Percentiles rank a stretch among this genome's conserved stretches.
These are phyloP conservation scores for Trametes polyzona DNA, from an alignment of 1,284 basidiomycete species.

Conservation along the genomic window DNA sequence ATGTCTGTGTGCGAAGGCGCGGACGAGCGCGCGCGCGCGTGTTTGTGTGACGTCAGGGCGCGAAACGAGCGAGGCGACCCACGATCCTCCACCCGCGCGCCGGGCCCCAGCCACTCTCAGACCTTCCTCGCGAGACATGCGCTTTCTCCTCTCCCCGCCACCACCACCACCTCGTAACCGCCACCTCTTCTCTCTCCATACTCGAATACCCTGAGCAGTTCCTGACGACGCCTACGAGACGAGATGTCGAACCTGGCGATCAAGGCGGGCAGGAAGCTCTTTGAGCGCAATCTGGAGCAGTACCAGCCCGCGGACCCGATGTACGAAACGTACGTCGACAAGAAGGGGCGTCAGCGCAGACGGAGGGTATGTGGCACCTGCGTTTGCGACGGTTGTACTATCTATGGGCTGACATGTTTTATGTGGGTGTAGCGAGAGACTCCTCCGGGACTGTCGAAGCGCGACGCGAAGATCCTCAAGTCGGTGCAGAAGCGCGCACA, in stretches of 20 bases:
- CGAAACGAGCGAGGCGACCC: slow-evolving; percentile 1
- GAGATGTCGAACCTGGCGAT: slow-evolving; percentile 46
- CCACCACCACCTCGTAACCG: not conserved
- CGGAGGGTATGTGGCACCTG: slow-evolving; percentile 59
- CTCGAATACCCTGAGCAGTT: not conserved
- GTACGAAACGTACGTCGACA: slow-evolving; percentile 76
- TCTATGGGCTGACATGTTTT: not conserved
- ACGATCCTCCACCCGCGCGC: not conserved
- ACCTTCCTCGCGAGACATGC: not conserved
- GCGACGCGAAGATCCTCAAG: slow-evolving; percentile 78
- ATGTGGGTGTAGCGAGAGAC: slow-evolving; percentile 56
- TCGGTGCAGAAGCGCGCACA: slow-evolving; percentile 83
- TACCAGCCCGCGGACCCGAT: slow-evolving; percentile 79
- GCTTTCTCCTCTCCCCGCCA: not conserved
- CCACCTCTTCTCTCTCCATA: not conserved
- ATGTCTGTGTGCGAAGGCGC: not conserved
- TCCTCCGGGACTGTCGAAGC: slow-evolving; percentile 78
- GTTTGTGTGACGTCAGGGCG: slow-evolving; percentile 7
- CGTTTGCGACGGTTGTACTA: not conserved
- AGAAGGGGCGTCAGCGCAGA: slow-evolving; percentile 67
- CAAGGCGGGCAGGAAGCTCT: slow-evolving; percentile 59
- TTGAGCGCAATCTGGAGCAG: slow-evolving; percentile 62
- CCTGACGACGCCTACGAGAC: slow-evolving; percentile 23
- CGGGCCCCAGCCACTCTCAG: slow-evolving; percentile 3
- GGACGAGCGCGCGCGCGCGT: not conserved